Conservation (phyloP, 371 early-diverging fungal species). For the Syncephalis plumigaleata region DNA sequence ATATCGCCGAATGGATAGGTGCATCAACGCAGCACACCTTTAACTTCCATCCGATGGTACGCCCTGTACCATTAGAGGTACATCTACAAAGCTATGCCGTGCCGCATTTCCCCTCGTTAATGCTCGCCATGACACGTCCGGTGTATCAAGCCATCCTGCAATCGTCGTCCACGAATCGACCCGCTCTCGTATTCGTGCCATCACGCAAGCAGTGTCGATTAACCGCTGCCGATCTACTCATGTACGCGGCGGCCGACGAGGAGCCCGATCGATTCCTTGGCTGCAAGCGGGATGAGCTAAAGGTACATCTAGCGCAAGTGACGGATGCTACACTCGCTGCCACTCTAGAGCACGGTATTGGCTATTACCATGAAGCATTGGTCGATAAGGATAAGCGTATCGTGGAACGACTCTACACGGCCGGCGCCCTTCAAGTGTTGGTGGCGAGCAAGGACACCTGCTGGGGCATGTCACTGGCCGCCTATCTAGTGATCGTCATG, state of each 20-base stretch:
- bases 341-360: slow-evolving; percentile 67
- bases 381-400: slow-evolving; percentile 45
- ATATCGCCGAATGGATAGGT: slow-evolving; percentile 94
- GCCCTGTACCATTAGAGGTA: slow-evolving; percentile 86
- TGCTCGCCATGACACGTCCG: slow-evolving; percentile 88
- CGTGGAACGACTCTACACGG: slow-evolving; percentile 58
- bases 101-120: slow-evolving; percentile 80
- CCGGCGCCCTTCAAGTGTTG: slow-evolving; percentile 70
- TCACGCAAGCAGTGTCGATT: slow-evolving; percentile 77
- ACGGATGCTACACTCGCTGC: slow-evolving; percentile 55
- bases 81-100: slow-evolving; percentile 81
- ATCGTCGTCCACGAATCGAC: slow-evolving; percentile 36
- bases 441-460: slow-evolving; percentile 80
- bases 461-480: slow-evolving; percentile 68
- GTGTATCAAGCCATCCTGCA: slow-evolving; percentile 58
- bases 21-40: slow-evolving; percentile 54
- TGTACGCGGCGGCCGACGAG: slow-evolving; percentile 58
- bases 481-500: slow-evolving; percentile 84
- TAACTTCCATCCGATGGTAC: slow-evolving; percentile 87
- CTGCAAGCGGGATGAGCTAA: slow-evolving; percentile 40
- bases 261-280: slow-evolving; percentile 56
- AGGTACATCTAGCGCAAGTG: slow-evolving; percentile 36
- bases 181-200: slow-evolving; percentile 80
- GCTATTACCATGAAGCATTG: slow-evolving; percentile 80
- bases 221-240: slow-evolving; percentile 71